Conservation (phyloP, 2,329 filamentous ascomycete genomes). For the Ascochyta viciae-villosae region DNA sequence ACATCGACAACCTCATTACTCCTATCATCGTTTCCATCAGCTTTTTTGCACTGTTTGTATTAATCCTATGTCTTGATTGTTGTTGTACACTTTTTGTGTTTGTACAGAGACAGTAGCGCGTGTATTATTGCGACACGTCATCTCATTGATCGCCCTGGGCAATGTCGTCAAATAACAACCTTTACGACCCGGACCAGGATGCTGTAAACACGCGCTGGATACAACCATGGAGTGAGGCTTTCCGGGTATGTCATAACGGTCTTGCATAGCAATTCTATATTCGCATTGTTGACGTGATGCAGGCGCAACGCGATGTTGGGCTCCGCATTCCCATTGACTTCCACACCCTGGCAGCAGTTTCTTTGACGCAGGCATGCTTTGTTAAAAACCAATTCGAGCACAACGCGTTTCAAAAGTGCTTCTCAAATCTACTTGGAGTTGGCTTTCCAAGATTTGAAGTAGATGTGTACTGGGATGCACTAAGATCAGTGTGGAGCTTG, state of each 20-base stretch:
- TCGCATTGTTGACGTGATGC: not conserved
- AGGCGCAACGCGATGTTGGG: constrained; percentile 68
- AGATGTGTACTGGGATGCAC: constrained; percentile 70
- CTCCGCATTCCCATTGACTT: constrained; percentile 68
- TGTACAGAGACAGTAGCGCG: not conserved
- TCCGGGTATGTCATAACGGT: constrained; percentile 31
- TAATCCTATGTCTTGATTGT: not conserved
- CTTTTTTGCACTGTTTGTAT: not conserved
- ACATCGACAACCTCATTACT: not conserved
- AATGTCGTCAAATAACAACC: constrained; percentile 38
- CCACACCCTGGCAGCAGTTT: constrained; percentile 64
- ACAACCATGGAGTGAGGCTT: constrained; percentile 43
- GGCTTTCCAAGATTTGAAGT: constrained; percentile 65
- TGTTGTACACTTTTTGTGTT: not conserved
- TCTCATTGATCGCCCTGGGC: constrained; percentile 18
- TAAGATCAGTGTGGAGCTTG: constrained; percentile 62
- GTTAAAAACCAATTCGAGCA: constrained; percentile 60
- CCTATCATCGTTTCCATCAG: not conserved
- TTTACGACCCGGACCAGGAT: constrained; percentile 40
- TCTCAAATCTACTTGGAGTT: constrained; percentile 68
- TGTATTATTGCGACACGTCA: constrained; percentile 14
- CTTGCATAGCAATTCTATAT: not conserved
- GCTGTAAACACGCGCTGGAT: constrained; percentile 36
- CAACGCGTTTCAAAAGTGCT: constrained; percentile 59
- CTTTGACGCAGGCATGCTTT: constrained; percentile 67